These are phyloP conservation scores for Coemansia sp. DNA, from an alignment of 192 early-diverging fungal species.

Conservation along the genomic window DNA sequence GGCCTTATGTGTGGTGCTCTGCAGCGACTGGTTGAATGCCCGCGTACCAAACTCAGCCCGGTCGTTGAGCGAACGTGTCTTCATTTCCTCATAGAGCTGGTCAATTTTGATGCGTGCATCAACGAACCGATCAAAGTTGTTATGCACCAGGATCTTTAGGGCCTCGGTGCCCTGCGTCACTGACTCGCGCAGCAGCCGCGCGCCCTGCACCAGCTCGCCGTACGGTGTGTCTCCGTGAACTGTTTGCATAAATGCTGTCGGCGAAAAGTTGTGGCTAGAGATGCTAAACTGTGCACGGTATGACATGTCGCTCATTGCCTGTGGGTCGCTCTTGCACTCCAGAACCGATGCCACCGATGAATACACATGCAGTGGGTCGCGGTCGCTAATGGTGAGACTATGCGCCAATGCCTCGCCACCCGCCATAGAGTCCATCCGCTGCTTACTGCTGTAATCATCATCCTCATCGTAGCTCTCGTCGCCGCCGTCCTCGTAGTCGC, in stretches of 20 bases:
- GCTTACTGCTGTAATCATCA: slow-evolving; percentile 11
- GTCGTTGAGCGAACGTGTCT: slow-evolving; percentile 76
- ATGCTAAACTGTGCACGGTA: slow-evolving; percentile 53
- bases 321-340: slow-evolving; percentile 36
- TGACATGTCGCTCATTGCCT: slow-evolving; percentile 39
- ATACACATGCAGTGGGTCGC: slow-evolving; percentile 49
- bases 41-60: slow-evolving; percentile 78
- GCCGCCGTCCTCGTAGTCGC: slow-evolving; percentile 9
- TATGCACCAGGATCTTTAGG: slow-evolving; percentile 85
- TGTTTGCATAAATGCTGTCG: slow-evolving; percentile 72
- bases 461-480: slow-evolving; percentile 16
- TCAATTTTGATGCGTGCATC: slow-evolving; percentile 94
- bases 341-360: slow-evolving; percentile 39
- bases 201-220: slow-evolving; percentile 75
- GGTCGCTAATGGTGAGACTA: slow-evolving; percentile 42
- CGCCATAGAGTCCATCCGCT: slow-evolving; percentile 24
- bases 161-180: slow-evolving; percentile 84
- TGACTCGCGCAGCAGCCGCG: slow-evolving; percentile 65
- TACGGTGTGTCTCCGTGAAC: slow-evolving; percentile 87
- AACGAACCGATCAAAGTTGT: slow-evolving; percentile 96
- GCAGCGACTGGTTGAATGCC: slow-evolving; percentile 65
- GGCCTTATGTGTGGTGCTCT: slow-evolving; percentile 67
- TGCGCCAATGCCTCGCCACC: slow-evolving; percentile 18
- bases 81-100: slow-evolving; percentile 90
- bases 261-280: slow-evolving; percentile 60